Percentiles rank a stretch among this genome's conserved stretches.
These are phyloP conservation scores for Cyclotella choctawhatcheeana DNA, from an alignment of 108 stramenopile species.

Conservation along the genomic window DNA sequence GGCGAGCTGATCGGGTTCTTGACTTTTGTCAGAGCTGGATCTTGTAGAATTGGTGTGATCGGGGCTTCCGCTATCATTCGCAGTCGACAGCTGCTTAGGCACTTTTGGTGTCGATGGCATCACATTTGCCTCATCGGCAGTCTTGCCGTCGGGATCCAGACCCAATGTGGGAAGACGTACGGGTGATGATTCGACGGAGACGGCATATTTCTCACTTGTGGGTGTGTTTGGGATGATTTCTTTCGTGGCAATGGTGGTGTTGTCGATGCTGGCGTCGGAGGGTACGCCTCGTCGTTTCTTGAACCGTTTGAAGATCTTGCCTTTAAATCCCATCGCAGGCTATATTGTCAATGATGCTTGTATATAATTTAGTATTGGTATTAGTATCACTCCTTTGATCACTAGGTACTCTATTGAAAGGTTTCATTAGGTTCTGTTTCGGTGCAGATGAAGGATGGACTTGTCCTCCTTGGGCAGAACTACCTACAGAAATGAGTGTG, in stretches of 20 bases:
- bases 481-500: too few species aligned
- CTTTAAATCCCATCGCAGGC: conserved; percentile 10
- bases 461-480: too few species aligned
- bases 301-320: neutral
- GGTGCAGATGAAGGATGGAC: too few species aligned
- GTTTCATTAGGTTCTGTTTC: too few species aligned
- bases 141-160: too few species aligned
- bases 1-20: neutral
- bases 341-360: too few species aligned
- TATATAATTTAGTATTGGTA: neutral
- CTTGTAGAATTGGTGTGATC: conserved; percentile 10
- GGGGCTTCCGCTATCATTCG: neutral
- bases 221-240: neutral
- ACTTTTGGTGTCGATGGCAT: neutral
- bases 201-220: neutral
- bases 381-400: neutral
- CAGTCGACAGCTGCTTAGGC: neutral
- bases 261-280: neutral
- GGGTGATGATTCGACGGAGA: neutral
- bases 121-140: neutral
- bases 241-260: neutral
- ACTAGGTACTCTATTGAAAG: too few species aligned
- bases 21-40: neutral
- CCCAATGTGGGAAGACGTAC: neutral
- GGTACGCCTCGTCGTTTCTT: neutral